Base-by-base conservation (phyloP, 2,329 filamentous ascomycete species). In the Aureobasidium sp. region DNA sequence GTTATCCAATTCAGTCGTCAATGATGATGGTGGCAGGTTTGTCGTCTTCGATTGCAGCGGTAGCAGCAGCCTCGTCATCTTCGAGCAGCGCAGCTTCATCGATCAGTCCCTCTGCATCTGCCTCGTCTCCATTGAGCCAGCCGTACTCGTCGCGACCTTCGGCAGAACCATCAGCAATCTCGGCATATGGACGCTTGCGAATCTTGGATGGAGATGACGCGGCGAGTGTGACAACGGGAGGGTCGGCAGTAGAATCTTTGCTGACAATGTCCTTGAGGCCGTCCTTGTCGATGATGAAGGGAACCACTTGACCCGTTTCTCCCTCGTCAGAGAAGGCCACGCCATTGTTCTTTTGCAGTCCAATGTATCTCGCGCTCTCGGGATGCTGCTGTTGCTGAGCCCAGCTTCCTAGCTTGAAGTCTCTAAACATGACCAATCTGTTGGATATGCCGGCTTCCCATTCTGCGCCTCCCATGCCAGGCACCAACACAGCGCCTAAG, bases 391-490 rank as follows among this genome's bases (percentile, higher is more conserved):
- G 44, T 50, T 51, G 34, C 13, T 57, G 52, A 23, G 65, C 48
- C 72, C 69, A 55, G 66, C 62, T 46, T 68, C 69, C 53, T 50
- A 69, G 48, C 66, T 56, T 64, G 70, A 77, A 92, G 75, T 96
- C 90, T 68, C 88, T 83, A 73, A 94, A 96, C 37, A 96, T 74
- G 27, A 88, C 87, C 64, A 96, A 73, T 60, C 91, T 82, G 46
- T 85, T 89, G 64, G 85, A 84, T 41, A 96, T 78, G 36, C 86
- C 87, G 66, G 84, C 85, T 64, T 96, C 91, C 92, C 92, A 97
- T 46, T 88, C 84, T 23, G 80, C 80, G 15, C 88, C 86, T 62
- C 87, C 87, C 65, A 97, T 80, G 44, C 90, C 85, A 17, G 91
- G 88, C 59, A 87, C 82, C 53, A 97, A 78, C 12, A 87, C 83